Conservation (phyloP, 2,329 filamentous ascomycete species). For the Fusarium robinianum region DNA sequence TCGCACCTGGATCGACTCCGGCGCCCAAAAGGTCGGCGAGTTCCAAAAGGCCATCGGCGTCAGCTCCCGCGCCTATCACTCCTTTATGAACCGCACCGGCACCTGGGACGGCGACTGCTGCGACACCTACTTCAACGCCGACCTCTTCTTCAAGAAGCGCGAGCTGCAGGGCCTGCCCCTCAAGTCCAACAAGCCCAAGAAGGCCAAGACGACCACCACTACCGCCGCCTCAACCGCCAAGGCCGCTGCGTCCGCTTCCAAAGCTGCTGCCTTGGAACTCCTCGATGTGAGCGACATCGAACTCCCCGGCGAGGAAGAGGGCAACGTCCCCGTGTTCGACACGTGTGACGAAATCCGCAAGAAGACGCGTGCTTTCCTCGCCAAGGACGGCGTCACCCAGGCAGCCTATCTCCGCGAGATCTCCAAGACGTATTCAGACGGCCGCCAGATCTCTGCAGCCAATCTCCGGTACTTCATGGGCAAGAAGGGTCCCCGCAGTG, state of each 20-base stretch:
- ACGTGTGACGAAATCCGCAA: constrained; percentile 61
- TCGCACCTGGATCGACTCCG: constrained; percentile 31
- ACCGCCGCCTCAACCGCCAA: constrained; percentile 32
- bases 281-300: constrained; percentile 49
- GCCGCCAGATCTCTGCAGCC: constrained; percentile 46
- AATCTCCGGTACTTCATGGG: constrained; percentile 55
- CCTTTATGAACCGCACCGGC: constrained; percentile 56
- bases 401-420: constrained; percentile 57
- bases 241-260: too few relatives aligned
- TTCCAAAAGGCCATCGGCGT: constrained; percentile 48
- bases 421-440: constrained; percentile 45
- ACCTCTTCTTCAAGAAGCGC: constrained; percentile 54
- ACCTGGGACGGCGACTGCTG: constrained; percentile 42
- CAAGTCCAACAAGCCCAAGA: constrained; percentile 41
- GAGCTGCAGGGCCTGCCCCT: constrained; percentile 52
- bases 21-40: constrained; percentile 47
- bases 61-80: constrained; percentile 44
- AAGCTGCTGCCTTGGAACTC: too few relatives aligned
- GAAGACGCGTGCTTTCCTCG: constrained; percentile 58
- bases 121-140: constrained; percentile 44
- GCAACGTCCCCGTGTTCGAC: constrained; percentile 56
- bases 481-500: constrained; percentile 53
- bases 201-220: constrained; percentile 31
- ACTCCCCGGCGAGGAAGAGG: constrained; percentile 53
- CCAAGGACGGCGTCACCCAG: constrained; percentile 51